phyloP scores from a whole-genome alignment of 192 early-diverging fungal genomes.

The Phycomyces blakesleeanus region DNA sequence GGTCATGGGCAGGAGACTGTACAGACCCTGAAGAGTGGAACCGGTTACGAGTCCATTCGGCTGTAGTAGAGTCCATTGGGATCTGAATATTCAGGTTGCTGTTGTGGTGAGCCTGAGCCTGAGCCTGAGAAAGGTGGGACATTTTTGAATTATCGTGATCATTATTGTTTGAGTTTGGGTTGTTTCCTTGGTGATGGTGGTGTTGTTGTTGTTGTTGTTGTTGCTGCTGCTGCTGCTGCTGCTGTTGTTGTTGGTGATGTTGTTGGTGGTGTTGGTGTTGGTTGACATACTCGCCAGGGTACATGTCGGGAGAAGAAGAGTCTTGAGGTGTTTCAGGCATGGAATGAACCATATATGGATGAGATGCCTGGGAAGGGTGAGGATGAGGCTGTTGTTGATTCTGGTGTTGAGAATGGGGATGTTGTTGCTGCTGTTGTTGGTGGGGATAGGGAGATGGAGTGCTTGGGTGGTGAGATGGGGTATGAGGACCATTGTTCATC shows the following conservation, averaged over 20 bases:
- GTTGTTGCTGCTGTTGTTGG: too few relatives aligned
- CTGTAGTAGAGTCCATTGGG: slow-evolving; percentile 2
- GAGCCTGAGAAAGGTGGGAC: slow-evolving; percentile 7
- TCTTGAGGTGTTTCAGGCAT: slow-evolving; percentile 19
- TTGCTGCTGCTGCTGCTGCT: background rate
- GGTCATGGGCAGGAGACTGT: slow-evolving; percentile 4
- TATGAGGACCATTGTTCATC: slow-evolving; percentile 20
- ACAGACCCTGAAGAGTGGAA: slow-evolving; percentile 4
- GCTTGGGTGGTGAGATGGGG: slow-evolving; percentile 8
- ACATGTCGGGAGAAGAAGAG: slow-evolving; percentile 28
- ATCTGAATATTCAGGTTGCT: slow-evolving; percentile 11
- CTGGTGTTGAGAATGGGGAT: too few relatives aligned
- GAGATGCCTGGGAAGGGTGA: background rate
- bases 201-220: background rate
- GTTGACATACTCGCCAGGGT: slow-evolving; percentile 25
- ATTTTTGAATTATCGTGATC: slow-evolving; percentile 13
- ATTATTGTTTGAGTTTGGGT: too few relatives aligned
- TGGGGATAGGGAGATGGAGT: background rate
- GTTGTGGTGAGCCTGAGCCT: background rate
- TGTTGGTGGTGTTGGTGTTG: background rate
- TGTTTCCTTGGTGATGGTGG: too few relatives aligned
- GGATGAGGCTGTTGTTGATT: too few relatives aligned
- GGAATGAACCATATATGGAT: slow-evolving; percentile 33
- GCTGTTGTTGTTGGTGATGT: background rate
- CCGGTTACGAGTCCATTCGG: slow-evolving; percentile 10